Conservation (phyloP, 2,329 filamentous ascomycete genomes). For the Fusarium temperatum region DNA sequence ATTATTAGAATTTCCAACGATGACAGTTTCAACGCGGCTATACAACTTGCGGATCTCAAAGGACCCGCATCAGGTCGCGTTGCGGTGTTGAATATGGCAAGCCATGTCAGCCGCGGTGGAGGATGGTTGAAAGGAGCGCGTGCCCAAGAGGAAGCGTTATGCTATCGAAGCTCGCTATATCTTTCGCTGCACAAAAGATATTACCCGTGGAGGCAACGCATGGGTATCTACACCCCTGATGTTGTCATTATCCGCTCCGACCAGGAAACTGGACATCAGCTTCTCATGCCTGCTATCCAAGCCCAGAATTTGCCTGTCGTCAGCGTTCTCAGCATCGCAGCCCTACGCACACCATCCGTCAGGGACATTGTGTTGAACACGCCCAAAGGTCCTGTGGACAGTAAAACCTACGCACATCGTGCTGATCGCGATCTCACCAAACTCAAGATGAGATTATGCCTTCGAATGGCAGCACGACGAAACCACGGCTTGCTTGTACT, state of each 20-base stretch:
- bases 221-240: constrained; percentile 67
- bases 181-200: constrained; percentile 56
- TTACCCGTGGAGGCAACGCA: constrained; percentile 62
- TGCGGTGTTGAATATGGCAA: constrained; percentile 74
- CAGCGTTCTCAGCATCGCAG: constrained; percentile 69
- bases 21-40: constrained; percentile 67
- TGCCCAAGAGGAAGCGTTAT: constrained; percentile 76
- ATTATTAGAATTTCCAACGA: constrained; percentile 61
- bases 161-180: constrained; percentile 67
- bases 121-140: constrained; percentile 69
- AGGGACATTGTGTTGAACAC: constrained; percentile 27
- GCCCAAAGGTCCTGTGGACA: constrained; percentile 36
- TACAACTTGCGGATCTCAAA: constrained; percentile 48
- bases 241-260: constrained; percentile 67
- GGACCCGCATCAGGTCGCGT: constrained; percentile 49
- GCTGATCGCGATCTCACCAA: constrained; percentile 64
- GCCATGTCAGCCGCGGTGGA: constrained; percentile 65
- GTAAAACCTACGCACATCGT: constrained; percentile 51
- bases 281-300: constrained; percentile 51
- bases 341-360: constrained; percentile 54
- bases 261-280: constrained; percentile 54
- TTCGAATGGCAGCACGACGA: constrained; percentile 67
- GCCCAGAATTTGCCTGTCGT: constrained; percentile 58
- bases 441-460: constrained; percentile 68
- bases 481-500: constrained; percentile 69